Conservation (phyloP, 2,329 filamentous ascomycete genomes). For the Aspergillus niger region DNA sequence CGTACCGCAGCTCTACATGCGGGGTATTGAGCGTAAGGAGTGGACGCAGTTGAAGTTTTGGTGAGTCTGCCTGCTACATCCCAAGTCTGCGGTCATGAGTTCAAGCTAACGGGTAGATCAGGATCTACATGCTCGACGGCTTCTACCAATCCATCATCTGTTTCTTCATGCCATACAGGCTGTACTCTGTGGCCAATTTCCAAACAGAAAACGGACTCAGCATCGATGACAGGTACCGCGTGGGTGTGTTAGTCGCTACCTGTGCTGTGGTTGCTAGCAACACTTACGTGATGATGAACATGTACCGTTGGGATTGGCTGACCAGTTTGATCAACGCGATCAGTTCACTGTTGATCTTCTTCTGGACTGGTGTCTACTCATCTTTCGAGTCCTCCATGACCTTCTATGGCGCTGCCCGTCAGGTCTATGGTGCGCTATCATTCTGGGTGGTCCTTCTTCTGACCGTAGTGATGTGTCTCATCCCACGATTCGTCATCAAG, state of each 20-base stretch:
- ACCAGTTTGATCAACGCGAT: conserved; percentile 3
- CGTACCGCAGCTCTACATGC: conserved; percentile 9
- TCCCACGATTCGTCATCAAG: conserved; percentile 7
- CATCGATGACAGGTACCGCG: conserved; percentile 4
- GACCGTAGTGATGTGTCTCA: conserved; percentile 6
- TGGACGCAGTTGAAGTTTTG: conserved; percentile 10
- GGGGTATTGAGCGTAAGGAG: conserved; percentile 9
- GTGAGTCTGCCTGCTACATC: not conserved
- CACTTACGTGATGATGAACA: conserved; percentile 11
- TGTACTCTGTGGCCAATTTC: conserved; percentile 6
- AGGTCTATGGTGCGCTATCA: conserved; percentile 6
- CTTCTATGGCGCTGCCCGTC: not conserved
- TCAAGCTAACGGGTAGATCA: not conserved
- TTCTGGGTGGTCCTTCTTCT: conserved; percentile 6
- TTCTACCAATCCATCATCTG: conserved; percentile 8
- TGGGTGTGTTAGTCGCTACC: conserved; percentile 6
- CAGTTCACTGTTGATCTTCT: conserved; percentile 8
- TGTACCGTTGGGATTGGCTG: conserved; percentile 10
- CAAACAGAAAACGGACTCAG: conserved; percentile 6
- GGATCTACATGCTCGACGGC: conserved; percentile 8
- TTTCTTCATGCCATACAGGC: conserved; percentile 9
- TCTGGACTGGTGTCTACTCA: conserved; percentile 8
- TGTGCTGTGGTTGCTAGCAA: conserved; percentile 8
- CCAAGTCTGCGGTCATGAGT: not conserved
- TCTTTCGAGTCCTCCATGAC: conserved; percentile 1